Conservation (phyloP, 2,329 filamentous ascomycete species). For the Neospermospora avenae region DNA sequence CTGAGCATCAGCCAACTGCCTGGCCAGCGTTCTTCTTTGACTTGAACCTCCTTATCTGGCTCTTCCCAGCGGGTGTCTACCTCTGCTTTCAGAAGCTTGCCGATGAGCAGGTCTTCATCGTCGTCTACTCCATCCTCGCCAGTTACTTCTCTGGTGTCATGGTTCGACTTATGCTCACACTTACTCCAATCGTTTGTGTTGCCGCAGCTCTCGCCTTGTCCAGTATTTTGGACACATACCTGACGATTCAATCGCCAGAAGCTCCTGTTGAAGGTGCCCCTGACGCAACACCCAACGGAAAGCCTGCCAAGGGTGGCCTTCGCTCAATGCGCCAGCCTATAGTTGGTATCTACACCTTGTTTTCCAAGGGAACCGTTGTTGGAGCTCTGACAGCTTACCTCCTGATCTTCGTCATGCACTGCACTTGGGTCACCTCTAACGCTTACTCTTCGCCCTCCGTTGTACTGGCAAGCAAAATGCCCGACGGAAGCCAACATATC, state of each 20-base stretch:
- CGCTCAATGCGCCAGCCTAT: constrained; percentile 69
- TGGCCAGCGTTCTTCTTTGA: constrained; percentile 99
- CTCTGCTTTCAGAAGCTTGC: constrained; percentile 92
- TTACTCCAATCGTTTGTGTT: constrained; percentile 95
- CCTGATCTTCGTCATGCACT: constrained; percentile 91
- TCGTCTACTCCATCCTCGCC: constrained; percentile 94
- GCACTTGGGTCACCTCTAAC: constrained; percentile 98
- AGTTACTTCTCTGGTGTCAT: constrained; percentile 99
- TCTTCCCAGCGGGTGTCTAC: constrained; percentile 97
- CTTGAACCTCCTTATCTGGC: constrained; percentile 96
- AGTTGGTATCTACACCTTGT: constrained; percentile 76
- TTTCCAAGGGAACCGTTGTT: constrained; percentile 78
- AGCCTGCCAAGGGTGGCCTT: constrained; percentile 50
- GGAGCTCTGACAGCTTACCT: constrained; percentile 74
- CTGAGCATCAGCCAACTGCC: constrained; percentile 96
- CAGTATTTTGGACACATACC: constrained; percentile 82
- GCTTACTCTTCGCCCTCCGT: constrained; percentile 98
- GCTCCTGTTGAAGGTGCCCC: constrained; percentile 45
- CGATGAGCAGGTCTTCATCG: constrained; percentile 96
- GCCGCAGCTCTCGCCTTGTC: constrained; percentile 87
- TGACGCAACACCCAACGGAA: constrained; percentile 39
- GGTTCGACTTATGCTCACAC: constrained; percentile 96
- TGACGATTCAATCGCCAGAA: constrained; percentile 62
- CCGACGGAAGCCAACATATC: constrained; percentile 95
- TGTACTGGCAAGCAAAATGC: constrained; percentile 85